Conservation (phyloP, 805 yeast species). For the Candida tammaniensis region DNA sequence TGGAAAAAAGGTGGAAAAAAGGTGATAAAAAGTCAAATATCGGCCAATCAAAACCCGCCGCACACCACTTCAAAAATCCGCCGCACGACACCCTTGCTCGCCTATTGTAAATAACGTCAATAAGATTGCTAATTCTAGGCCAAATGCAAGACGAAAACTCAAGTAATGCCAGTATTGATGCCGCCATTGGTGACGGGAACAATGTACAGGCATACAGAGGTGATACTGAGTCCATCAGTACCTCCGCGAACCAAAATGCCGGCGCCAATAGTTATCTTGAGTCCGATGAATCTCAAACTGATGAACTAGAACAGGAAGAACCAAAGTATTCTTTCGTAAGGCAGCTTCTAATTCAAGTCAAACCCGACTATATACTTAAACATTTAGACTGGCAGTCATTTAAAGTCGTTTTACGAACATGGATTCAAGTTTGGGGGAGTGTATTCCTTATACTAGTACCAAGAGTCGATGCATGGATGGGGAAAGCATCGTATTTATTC, state of each 20-base stretch:
- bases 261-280: conserved; percentile 7
- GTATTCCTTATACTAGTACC: conserved; percentile 24
- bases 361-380: conserved; percentile 25
- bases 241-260: no score
- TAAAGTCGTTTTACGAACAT: conserved; percentile 23
- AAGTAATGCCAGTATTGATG: background rate
- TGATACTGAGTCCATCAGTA: no score
- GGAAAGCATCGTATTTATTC: conserved; percentile 25
- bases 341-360: conserved; percentile 5
- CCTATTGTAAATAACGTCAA: no score
- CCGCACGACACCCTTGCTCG: no score
- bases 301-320: conserved; percentile 7
- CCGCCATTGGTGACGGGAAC: background rate
- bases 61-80: no score
- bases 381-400: conserved; percentile 25
- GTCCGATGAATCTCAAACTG: background rate
- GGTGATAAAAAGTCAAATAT: no score
- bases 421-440: conserved; percentile 26
- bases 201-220: no score
- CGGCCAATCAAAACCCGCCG: no score
- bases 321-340: conserved; percentile 15
- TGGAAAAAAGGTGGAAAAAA: no score
- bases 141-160: background rate
- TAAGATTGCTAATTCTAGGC: no score
- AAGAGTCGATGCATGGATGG: conserved; percentile 24